Base-by-base conservation (phyloP, 2,329 filamentous ascomycete species). In the Cordyceps javanica region DNA sequence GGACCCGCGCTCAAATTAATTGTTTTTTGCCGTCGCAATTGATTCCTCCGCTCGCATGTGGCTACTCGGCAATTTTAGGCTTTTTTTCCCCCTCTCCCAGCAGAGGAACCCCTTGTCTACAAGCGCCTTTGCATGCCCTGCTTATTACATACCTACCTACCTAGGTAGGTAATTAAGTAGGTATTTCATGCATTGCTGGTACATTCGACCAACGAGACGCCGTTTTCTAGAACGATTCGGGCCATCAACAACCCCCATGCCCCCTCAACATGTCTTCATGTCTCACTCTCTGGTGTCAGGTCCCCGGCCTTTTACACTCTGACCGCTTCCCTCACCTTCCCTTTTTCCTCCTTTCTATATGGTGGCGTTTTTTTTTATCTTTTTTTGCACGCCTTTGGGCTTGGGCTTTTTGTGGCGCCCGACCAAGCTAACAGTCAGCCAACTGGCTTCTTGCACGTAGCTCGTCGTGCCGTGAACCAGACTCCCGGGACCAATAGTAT, bases 401-500 rank as follows among this genome's bases (percentile, higher is more conserved):
- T 45, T 45, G 41, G 41, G 52, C 41, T 45, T 26, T n/a, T 55
- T 55, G 42, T 46, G 42, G 41, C 52, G 41, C 42, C 14, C 21
- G 32, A 46, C 4, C 39, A n/a, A 23, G 34, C 32, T 50, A 50
- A 42, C 26, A 11, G 2, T 34, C 23, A 55, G 52, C 52, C 52
- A 55, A 55, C 52, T 46, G 52, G 52, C 41, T 46, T 46, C 41
- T 38, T 2, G 52, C 52, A 55, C 52, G 52, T 55, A 26, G 52
- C 52, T 46, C 26, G 52, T 23, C 23, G 19, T 23, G 30, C 14
- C 30, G 52, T 46, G 52, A 55, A 46, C 52, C 52, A 36, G 28
- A 46, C 52, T 55, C 39, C 32, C 52, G 52, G 52, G 52, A 55
- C 41, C 52, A 55, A 38, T 55, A 25, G 21, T 21, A 25, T 23